Evolutionary conservation across 2,329 filamentous ascomycete genomes (phyloP).

Genomic region (Stromatinia cepivora): DNA sequence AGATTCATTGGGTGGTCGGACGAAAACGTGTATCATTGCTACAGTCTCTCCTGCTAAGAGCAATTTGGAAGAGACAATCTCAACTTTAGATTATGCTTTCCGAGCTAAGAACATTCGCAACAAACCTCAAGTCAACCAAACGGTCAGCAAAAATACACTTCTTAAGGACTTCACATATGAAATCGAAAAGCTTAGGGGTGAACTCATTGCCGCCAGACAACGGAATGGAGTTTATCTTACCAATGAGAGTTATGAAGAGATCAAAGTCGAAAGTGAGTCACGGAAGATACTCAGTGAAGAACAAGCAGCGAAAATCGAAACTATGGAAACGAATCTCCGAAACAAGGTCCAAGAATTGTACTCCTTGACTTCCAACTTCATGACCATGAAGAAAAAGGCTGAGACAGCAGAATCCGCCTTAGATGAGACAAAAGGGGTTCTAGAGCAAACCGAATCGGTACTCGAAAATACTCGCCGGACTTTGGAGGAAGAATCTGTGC

Average conservation of each 20-base stretch:
- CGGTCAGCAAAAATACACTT: conserved; percentile 89
- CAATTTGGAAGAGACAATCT: conserved; percentile 97
- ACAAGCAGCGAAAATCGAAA: conserved; percentile 87
- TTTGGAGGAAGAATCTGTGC: conserved; percentile 74
- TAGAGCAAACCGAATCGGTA: conserved; percentile 86
- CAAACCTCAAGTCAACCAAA: conserved; percentile 91
- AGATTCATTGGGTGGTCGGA: conserved; percentile 92
- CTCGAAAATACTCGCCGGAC: conserved; percentile 73
- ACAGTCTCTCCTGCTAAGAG: conserved; percentile 92
- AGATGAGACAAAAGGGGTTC: conserved; percentile 75
- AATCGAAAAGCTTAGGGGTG: conserved; percentile 91
- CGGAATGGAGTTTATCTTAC: conserved; percentile 94
- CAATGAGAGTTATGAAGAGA: conserved; percentile 84
- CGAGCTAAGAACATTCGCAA: conserved; percentile 98
- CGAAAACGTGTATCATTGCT: conserved; percentile 98
- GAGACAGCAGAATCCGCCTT: conserved; percentile 72
- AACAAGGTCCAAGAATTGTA: conserved; percentile 95
- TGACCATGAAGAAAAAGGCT: conserved; percentile 84
- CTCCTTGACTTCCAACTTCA: conserved; percentile 81
- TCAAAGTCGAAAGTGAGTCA: conserved; percentile 90
- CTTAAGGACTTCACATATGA: conserved; percentile 87
- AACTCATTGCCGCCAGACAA: conserved; percentile 88
- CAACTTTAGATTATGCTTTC: conserved; percentile 96
- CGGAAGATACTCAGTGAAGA: conserved; percentile 88
- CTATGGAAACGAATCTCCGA: conserved; percentile 83